Evolutionary conservation across 1,284 basidiomycete genomes (phyloP), one percentile per base, ranked within the genome.

Genomic region (Ceratobasidium sp.): DNA sequence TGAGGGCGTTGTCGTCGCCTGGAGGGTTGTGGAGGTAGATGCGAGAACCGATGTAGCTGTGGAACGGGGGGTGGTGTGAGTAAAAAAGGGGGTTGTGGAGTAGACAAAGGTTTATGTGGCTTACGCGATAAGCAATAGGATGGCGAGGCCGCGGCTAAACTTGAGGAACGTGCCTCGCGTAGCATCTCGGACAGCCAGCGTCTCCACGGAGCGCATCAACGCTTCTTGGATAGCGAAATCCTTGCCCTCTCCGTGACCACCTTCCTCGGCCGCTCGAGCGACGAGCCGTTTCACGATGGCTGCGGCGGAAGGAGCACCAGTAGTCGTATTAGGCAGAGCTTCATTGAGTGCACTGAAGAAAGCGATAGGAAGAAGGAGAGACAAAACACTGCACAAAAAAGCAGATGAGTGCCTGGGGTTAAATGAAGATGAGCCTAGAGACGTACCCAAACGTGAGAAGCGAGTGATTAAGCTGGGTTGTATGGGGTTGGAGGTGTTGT

Each of bases 11-110:
- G 40, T 87, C 87, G 1, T 90, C 86, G 12, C 91, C 91, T 0
- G 91, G 91, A 3, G 91, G 91, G 80, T 92, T 89, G 82, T 91
- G 90, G 48, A 92, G 83, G 83, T 89, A 93, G 54, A 92, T 86
- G 10, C 92, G 88, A 10, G 91, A 92, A 67, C 85, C 86, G 42
- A 92, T 82, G 80, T 93, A 93, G 7, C 91, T 91, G 78, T 33
- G 20, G 26, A 57, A 20, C 10, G 48, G 20, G 48, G 48, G 42
- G 20, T 2, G 13, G n/a, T 40, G 23, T 67, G 1, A 78, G 77
- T n/a, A n/a, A n/a, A n/a, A n/a, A 65, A 44, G 42, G 59, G 38
- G 54, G 56, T 52, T 42, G 23, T 76, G 20, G 52, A 77, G 40
- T 44, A 26, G 70, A 66, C 23, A n/a, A 61, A 23, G 56, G 57